Base-by-base conservation (phyloP, 2,329 filamentous ascomycete genomes). In the Claviceps africana region DNA sequence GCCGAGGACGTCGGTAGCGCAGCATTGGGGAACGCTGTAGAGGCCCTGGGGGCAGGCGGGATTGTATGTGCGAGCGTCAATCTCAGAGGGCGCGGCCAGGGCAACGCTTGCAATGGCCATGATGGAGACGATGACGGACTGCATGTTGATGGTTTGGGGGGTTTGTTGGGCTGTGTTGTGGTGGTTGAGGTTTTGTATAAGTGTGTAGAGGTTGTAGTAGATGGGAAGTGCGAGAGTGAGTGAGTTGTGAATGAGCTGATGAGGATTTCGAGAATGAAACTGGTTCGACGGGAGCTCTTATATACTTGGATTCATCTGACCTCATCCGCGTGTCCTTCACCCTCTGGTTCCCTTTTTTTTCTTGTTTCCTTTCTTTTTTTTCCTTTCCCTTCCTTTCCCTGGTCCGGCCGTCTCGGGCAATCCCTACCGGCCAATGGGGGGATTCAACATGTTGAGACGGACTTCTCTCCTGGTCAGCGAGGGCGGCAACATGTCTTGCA, bases 11-110 rank as follows among this genome's bases (percentile, higher is more conserved):
- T 57, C 33, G n/a, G 40, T 2, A 0, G 28, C 7, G 43, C 56
- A 57, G 52, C 56, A 57, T n/a, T 45, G 53, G 3, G 56, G 44
- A 13, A 40, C 37, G 9, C 31, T 31, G 45, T 57, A 55, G 30
- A 57, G 31, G 1, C 43, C 9, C 1, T 1, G 4, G 21, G 53
- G 47, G 53, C 55, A 56, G 15, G 43, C 4, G 5, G 45, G 11
- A 5, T 5, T 4, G 39, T n/a, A n/a, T n/a, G 47, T 30, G 25
- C 52, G 52, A 5, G 45, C 45, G 15, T 51, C 44, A 17, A 54
- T 6, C 19, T n/a, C n/a, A n/a, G 52, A 19, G 31, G 52, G 52
- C 11, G 22, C 35, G 21, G 52, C 48, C n/a, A 49, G 13, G 43
- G 48, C 48, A 28, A 50, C 5, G 43, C 51, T 19, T 35, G 48